Percentiles rank a stretch among this genome's conserved stretches.
phyloP scores from a whole-genome alignment of 345 rosid species.

The Adansonia digitata region DNA sequence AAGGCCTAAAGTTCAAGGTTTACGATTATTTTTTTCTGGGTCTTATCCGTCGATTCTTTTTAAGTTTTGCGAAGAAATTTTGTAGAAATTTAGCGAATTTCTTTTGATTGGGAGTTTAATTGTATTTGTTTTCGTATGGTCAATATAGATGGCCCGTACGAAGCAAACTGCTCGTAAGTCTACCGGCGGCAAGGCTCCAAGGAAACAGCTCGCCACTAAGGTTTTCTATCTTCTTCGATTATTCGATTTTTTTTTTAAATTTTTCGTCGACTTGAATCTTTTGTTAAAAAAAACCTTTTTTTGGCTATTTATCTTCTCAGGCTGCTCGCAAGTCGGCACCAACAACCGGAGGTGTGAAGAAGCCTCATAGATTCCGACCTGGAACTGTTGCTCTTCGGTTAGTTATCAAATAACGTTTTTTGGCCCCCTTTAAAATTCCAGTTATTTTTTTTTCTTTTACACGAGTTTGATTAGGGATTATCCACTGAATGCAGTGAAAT shows the following conservation, averaged over 20 bases:
- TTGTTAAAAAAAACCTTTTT: background rate
- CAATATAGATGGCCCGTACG: constrained; percentile 65
- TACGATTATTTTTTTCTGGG: background rate
- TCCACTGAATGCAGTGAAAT: constrained; percentile 38
- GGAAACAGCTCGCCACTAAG: constrained; percentile 93
- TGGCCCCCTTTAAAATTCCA: too few species aligned
- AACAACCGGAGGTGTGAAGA: constrained; percentile 84
- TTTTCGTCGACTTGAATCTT: background rate
- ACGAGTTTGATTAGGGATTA: background rate
- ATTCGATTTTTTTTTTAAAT: background rate
- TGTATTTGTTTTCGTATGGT: background rate
- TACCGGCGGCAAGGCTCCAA: constrained; percentile 91
- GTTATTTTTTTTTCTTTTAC: background rate
- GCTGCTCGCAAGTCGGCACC: constrained; percentile 94
- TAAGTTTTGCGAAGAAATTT: background rate
- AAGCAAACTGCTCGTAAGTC: constrained; percentile 95
- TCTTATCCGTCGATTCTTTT: background rate
- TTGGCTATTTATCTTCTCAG: constrained; percentile 13
- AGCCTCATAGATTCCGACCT: constrained; percentile 84
- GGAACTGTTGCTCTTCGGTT: constrained; percentile 97
- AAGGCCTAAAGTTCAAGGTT: background rate
- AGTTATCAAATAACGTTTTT: background rate
- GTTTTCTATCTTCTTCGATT: constrained; percentile 15
- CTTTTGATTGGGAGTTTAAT: background rate
- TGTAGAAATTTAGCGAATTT: background rate